Percentiles rank a stretch among this genome's conserved stretches.
Conservation (phyloP, 1,284 basidiomycete species). For the Trichosporon sp. region DNA sequence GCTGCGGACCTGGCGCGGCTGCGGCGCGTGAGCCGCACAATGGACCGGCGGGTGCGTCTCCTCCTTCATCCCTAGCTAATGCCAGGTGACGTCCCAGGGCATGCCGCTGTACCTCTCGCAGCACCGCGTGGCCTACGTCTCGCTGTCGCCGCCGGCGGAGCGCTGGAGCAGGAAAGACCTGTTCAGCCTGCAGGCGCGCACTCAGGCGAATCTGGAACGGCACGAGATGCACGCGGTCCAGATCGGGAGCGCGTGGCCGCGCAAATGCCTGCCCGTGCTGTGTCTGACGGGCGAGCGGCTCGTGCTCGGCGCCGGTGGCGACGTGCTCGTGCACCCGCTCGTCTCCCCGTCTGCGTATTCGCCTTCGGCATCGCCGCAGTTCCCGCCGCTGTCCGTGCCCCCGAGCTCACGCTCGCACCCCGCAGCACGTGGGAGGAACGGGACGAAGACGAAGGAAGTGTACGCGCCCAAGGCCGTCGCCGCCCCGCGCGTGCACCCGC, state of each 20-base stretch:
- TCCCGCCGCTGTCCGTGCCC: not conserved
- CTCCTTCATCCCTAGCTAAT: slow-evolving; percentile 5
- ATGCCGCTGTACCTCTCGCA: slow-evolving; percentile 32
- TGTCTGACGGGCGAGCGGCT: slow-evolving; percentile 24
- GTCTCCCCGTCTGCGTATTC: not conserved
- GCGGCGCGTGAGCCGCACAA: slow-evolving; percentile 11
- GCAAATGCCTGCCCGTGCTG: slow-evolving; percentile 37
- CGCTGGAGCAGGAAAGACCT: slow-evolving; percentile 25
- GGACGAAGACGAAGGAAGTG: not conserved
- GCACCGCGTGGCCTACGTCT: slow-evolving; percentile 28
- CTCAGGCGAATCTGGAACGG: slow-evolving; percentile 16
- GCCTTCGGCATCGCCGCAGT: not conserved
- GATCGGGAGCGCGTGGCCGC: slow-evolving; percentile 36
- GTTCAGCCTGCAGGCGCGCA: slow-evolving; percentile 26
- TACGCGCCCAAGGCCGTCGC: not conserved
- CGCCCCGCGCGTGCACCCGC: slow-evolving; percentile 19
- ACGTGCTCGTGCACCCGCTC: slow-evolving; percentile 34
- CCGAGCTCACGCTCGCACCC: not conserved
- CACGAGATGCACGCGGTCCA: slow-evolving; percentile 38
- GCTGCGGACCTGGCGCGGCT: slow-evolving; percentile 24
- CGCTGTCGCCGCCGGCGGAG: slow-evolving; percentile 20
- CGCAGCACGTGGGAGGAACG: not conserved
- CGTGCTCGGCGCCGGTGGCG: slow-evolving; percentile 33
- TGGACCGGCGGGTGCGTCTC: slow-evolving; percentile 28
- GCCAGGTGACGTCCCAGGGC: slow-evolving; percentile 30